Conservation (phyloP, 306 rosid species). For the Corylus americana region DNA sequence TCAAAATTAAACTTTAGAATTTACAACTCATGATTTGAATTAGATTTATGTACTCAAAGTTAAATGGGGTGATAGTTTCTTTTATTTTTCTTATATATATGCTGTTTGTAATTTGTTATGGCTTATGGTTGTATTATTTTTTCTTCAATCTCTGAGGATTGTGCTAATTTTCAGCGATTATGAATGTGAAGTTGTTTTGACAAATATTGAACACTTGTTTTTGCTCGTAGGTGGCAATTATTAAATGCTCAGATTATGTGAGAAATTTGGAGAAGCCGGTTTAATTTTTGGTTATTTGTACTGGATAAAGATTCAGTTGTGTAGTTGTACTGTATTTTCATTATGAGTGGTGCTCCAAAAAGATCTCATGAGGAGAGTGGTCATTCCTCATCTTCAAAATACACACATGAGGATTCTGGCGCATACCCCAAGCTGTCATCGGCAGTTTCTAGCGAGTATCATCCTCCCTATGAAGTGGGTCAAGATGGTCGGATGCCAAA, state of each 20-base stretch:
- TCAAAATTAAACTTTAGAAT: not conserved
- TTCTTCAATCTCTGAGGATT: not conserved
- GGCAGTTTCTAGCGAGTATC: slow-evolving; percentile 58
- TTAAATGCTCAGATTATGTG: slow-evolving; percentile 14
- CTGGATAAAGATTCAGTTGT: slow-evolving; percentile 27
- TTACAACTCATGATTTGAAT: not conserved
- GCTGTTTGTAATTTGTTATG: not conserved
- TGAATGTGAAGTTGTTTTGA: not conserved
- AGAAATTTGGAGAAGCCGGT: slow-evolving; percentile 3
- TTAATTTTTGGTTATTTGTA: slow-evolving; percentile 28
- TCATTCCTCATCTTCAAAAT: slow-evolving; percentile 68
- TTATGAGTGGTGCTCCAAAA: slow-evolving; percentile 77
- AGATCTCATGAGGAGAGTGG: slow-evolving; percentile 74
- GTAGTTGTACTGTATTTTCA: slow-evolving; percentile 29
- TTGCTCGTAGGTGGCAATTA: slow-evolving; percentile 4
- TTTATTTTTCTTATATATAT: not conserved
- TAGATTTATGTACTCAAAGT: not conserved
- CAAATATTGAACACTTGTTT: not conserved
- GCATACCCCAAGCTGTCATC: slow-evolving; percentile 58
- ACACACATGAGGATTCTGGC: slow-evolving; percentile 63
- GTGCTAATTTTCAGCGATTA: not conserved
- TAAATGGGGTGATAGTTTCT: not conserved
- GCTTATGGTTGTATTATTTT: not conserved
- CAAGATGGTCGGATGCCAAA: slow-evolving; percentile 60
- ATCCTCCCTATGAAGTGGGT: slow-evolving; percentile 59